Evolutionary conservation across 768 basidiomycete genomes (phyloP).

Genomic region (Lyophyllum decastes): DNA sequence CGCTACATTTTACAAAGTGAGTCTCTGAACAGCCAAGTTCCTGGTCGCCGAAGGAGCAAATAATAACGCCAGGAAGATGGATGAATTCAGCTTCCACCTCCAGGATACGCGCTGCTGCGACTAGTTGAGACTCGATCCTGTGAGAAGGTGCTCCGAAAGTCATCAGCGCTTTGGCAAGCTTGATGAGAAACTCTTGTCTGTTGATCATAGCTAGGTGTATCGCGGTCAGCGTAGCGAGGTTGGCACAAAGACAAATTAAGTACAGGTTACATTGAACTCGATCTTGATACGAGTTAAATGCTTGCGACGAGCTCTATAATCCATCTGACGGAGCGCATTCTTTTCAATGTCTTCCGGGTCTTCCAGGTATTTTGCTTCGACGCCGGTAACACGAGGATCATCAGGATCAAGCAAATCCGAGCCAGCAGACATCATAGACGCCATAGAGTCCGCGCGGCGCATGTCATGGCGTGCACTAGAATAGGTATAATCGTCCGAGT

Average conservation of each 20-base stretch:
- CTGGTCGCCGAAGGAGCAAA: slow-evolving; percentile 87
- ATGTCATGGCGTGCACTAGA: slow-evolving; percentile 27
- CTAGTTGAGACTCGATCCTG: slow-evolving; percentile 89
- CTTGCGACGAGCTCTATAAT: slow-evolving; percentile 67
- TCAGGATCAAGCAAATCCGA: slow-evolving; percentile 68
- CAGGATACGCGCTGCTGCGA: slow-evolving; percentile 85
- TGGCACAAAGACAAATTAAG: slow-evolving; percentile 14
- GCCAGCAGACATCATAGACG: slow-evolving; percentile 39
- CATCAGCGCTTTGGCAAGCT: slow-evolving; percentile 86
- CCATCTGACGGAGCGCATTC: slow-evolving; percentile 62
- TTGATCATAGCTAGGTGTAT: slow-evolving; percentile 63
- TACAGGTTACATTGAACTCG: slow-evolving; percentile 76
- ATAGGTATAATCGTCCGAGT: slow-evolving; percentile 21
- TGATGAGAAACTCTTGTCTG: slow-evolving; percentile 85
- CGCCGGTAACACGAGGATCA: slow-evolving; percentile 69
- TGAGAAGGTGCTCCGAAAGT: slow-evolving; percentile 92
- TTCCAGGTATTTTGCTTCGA: slow-evolving; percentile 47
- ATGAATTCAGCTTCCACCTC: slow-evolving; percentile 93
- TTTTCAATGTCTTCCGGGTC: slow-evolving; percentile 66
- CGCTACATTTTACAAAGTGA: slow-evolving; percentile 81
- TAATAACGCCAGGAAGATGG: slow-evolving; percentile 78
- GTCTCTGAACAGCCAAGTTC: slow-evolving; percentile 90
- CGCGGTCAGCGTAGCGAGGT: slow-evolving; percentile 10
- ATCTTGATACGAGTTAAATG: slow-evolving; percentile 65
- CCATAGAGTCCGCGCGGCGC: slow-evolving; percentile 44